Base-by-base conservation (phyloP, 2,329 filamentous ascomycete genomes). In the Plectosphaerella cucumerina region DNA sequence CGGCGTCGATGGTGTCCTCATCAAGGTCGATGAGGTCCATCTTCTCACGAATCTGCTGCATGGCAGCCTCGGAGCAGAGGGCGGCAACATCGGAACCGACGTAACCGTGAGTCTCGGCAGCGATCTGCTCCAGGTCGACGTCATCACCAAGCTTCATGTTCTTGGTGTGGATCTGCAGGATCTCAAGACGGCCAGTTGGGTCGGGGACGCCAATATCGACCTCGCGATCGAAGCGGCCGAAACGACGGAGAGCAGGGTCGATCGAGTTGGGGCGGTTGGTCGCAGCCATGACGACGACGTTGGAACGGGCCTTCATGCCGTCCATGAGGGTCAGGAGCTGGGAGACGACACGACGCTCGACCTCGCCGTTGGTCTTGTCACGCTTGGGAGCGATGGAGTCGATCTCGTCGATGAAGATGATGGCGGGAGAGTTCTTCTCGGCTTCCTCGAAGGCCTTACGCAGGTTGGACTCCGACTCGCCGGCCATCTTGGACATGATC, bases 1-100 rank as follows among this genome's bases (percentile, higher is more conserved):
- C 94, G 26, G 94, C 94, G 64, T 99, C 94, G 57, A 99, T 99
- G 56, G 94, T 99, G 67, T 99, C 94, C 76, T 99, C 94, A 59
- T 99, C 94, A 33, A 99, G 82, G 73, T 99, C 94, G 61, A 99
- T 99, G 58, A 99, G 84, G 69, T 99, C 94, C 94, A 99, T 99
- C 87, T 99, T 99, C 77, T 99, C 94, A 77, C 94, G 93, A 73
- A 99, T 99, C 77, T 99, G 94, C 73, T 99, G 94, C 94, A 99
- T 99, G 58, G 94, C 94, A 68, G 94, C 94, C 75, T 99, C 94
- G 6, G 94, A 99, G 77, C 94, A 99, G 54, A 99, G 90, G 26
- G 94, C 96, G 53, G 94, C 94, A 70, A 99, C 80, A 86, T 99
- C 94, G 31, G 94, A 97, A 78, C 94, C 94, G 59, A 99, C 94